Base-by-base conservation (phyloP, 306 rosid species). In the Corylus avellana region DNA sequence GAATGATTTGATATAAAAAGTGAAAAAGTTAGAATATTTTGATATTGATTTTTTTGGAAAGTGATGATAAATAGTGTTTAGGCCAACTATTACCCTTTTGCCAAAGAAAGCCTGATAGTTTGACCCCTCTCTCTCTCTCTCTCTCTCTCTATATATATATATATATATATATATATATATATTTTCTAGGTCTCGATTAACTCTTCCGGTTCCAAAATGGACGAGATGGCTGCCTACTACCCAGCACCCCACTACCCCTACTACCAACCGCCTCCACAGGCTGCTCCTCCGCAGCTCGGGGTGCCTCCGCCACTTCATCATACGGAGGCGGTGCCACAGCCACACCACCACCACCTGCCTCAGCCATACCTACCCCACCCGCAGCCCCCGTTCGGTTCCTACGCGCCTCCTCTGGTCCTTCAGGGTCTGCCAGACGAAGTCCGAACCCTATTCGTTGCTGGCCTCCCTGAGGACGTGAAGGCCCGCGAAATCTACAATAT, bases 401-500 rank as follows among this genome's bases (percentile, higher is more conserved):
- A 86, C 54, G 87, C 53, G 48, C 80, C 87, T 49, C 75, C 90
- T 18, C 74, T 77, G 61, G 73, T 81, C 50, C 63, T 88, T 74
- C 91, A 84, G 58, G 68, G 71, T 29, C 75, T 88, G 4, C 18
- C 77, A 50, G 80, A 89, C 77, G 95, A 93, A 82, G 97, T 95
- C 78, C 96, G 98, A 63, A 95, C 99, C 20, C 92, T 95, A 12
- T 95, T 95, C 89, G 66, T 95, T 13, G 99, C 97, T 25, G 99
- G 99, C 2, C 93, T 95, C 35, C 96, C 96, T 1, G 98, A 90
- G 56, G 98, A 93, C 49, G 98, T 95, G 18, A 90, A 88, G 83
- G 87, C 97, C 17, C 96, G 96, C 5, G 99, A 95, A 89, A 89
- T 93, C 80, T 95, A 88, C 85, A 91, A 93, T 76, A 82, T 95